Percentiles rank a stretch among this genome's conserved stretches.
These are phyloP conservation scores for Fusarium sp. DNA, from an alignment of 2,329 filamentous ascomycete genomes.

Conservation along the genomic window DNA sequence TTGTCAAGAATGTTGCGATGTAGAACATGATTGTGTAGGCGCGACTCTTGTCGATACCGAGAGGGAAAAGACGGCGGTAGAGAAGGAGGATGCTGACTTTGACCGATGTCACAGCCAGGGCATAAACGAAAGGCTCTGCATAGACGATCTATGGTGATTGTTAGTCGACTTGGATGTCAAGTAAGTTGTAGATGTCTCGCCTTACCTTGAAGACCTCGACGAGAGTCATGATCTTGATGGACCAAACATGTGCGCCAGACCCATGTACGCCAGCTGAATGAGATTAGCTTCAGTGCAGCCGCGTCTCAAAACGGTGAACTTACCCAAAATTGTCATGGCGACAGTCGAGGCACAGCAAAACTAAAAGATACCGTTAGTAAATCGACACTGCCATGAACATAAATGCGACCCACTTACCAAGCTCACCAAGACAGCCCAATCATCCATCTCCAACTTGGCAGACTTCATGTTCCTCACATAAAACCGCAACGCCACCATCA, in stretches of 20 bases:
- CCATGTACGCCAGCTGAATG: background rate
- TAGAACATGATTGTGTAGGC: slow-evolving; percentile 15
- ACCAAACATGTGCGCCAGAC: slow-evolving; percentile 17
- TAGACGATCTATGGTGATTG: background rate
- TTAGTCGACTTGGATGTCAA: background rate
- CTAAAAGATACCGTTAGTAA: background rate
- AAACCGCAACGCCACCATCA: background rate
- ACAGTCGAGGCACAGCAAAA: slow-evolving; percentile 4
- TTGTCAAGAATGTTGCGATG: background rate
- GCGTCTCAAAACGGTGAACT: accelerated
- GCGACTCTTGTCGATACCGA: slow-evolving; percentile 13
- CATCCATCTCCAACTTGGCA: slow-evolving; percentile 5
- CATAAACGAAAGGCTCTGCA: slow-evolving; percentile 17
- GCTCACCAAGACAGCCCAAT: slow-evolving; percentile 15
- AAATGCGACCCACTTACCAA: background rate
- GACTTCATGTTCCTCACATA: slow-evolving; percentile 28
- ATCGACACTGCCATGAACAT: accelerated
- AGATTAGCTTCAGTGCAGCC: accelerated
- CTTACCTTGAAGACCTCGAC: slow-evolving; percentile 7
- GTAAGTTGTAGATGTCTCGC: accelerated
- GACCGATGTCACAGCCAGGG: slow-evolving; percentile 20
- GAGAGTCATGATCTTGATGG: slow-evolving; percentile 4
- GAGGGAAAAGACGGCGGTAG: slow-evolving; percentile 16
- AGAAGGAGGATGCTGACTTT: slow-evolving; percentile 24
- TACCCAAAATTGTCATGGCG: slow-evolving; percentile 7